These are phyloP conservation scores for Cordyceps fumosorosea DNA, from an alignment of 2,329 filamentous ascomycete genomes.

Conservation along the genomic window DNA sequence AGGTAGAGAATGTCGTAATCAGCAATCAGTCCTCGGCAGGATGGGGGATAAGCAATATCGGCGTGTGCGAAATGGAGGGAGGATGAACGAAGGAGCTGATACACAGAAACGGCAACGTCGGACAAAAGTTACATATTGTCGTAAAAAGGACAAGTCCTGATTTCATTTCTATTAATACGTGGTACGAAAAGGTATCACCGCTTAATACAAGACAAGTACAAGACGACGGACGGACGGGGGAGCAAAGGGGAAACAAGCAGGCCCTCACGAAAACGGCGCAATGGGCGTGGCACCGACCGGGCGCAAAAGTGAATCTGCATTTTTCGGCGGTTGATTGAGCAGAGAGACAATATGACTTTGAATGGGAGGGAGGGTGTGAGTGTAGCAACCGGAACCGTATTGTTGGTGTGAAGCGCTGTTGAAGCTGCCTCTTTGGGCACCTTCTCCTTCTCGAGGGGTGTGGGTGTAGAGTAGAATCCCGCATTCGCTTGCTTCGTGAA, in stretches of 20 bases:
- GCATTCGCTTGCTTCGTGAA: too few species aligned
- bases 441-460: not conserved
- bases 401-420: not conserved
- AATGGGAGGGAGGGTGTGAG: not conserved
- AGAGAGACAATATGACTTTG: not conserved
- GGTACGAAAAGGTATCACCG: constrained; percentile 3
- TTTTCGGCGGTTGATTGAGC: not conserved
- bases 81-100: not conserved
- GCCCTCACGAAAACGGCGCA: not conserved
- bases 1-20: not conserved
- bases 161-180: constrained; percentile 1
- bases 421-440: constrained; percentile 5
- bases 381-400: not conserved
- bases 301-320: constrained; percentile 4
- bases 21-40: not conserved
- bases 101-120: not conserved
- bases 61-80: too few species aligned
- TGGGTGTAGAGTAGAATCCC: not conserved
- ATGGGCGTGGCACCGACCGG: not conserved
- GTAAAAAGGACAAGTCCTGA: not conserved
- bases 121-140: not conserved
- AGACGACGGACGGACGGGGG: not conserved
- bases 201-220: not conserved
- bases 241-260: not conserved
- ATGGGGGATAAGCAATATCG: too few species aligned